These are phyloP conservation scores for Pichia scutulata DNA, from an alignment of 805 yeast genomes.

Conservation along the genomic window DNA sequence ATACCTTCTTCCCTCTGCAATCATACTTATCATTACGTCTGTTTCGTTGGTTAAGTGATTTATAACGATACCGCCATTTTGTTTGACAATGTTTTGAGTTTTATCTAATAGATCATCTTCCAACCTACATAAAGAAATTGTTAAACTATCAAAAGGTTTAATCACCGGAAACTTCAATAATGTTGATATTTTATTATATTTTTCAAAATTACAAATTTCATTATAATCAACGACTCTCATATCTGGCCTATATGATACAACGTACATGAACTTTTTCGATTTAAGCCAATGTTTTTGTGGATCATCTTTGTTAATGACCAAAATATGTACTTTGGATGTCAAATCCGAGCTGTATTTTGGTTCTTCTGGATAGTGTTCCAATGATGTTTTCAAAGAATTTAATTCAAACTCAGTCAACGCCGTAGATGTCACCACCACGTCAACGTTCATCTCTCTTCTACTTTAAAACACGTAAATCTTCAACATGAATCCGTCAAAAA, in stretches of 20 bases:
- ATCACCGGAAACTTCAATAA: conserved; percentile 15
- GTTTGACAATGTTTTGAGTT: conserved; percentile 27
- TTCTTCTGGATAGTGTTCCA: conserved; percentile 14
- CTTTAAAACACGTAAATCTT: background rate
- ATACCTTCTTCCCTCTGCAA: conserved; percentile 45
- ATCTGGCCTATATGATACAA: conserved; percentile 45
- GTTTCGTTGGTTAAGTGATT: conserved; percentile 41
- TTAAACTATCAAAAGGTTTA: conserved; percentile 37
- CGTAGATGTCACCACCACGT: conserved; percentile 23
- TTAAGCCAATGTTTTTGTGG: conserved; percentile 22
- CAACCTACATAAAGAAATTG: conserved; percentile 32
- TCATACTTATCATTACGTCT: conserved; percentile 42
- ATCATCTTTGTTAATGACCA: conserved; percentile 20
- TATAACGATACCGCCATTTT: conserved; percentile 42
- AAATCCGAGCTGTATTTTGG: conserved; percentile 20
- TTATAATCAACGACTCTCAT: conserved; percentile 45
- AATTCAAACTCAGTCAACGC: conserved; percentile 16
- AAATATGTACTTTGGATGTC: conserved; percentile 19
- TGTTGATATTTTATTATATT: background rate
- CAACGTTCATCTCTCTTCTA: background rate
- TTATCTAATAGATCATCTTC: conserved; percentile 16
- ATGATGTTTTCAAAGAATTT: conserved; percentile 10
- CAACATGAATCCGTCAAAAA: background rate
- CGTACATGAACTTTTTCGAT: conserved; percentile 48
- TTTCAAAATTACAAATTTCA: conserved; percentile 33